A percentile compares a stretch with the other conserved stretches of the same genome.
Evolutionary conservation across 805 yeast species (phyloP).

Genomic region (Lipomyces yamadae): DNA sequence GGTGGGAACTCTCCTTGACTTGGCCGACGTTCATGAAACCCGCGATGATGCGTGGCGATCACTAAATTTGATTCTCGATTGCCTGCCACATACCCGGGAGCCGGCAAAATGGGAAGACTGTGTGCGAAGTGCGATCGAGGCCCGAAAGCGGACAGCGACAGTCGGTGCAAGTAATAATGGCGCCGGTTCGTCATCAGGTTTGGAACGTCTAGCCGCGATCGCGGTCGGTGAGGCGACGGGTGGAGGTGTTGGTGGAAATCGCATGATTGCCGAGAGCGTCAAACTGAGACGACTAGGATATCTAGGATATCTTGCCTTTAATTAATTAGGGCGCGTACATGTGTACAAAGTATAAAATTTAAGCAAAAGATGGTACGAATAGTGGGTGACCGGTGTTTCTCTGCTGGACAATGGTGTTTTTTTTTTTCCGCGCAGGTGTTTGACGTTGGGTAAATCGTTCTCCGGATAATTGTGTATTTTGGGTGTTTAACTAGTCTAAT

Average conservation of each 20-base stretch:
- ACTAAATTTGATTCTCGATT: conserved; percentile 13
- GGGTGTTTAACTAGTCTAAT: background rate
- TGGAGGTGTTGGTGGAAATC: conserved; percentile 11
- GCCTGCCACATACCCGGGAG: background rate
- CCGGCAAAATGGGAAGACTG: conserved; percentile 16
- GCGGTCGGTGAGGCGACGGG: conserved; percentile 32
- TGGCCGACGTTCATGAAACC: conserved; percentile 34
- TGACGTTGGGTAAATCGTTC: background rate
- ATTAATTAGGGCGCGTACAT: background rate
- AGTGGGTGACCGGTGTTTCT: background rate
- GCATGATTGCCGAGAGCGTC: conserved; percentile 19
- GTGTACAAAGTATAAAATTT: background rate
- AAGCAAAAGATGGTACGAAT: background rate
- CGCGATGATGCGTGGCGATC: conserved; percentile 38
- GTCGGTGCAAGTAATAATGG: background rate
- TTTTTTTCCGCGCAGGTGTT: background rate
- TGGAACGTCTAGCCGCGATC: conserved; percentile 36
- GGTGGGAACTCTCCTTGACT: conserved; percentile 32
- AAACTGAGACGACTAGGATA: conserved; percentile 25
- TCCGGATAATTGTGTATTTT: background rate
- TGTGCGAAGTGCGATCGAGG: conserved; percentile 14
- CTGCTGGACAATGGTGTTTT: background rate
- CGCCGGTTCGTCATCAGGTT: conserved; percentile 19
- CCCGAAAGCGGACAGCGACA: background rate
- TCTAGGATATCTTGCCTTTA: conserved; percentile 17